phyloP scores from a whole-genome alignment of 73 alveolate species.

The Halteria grandinella region DNA sequence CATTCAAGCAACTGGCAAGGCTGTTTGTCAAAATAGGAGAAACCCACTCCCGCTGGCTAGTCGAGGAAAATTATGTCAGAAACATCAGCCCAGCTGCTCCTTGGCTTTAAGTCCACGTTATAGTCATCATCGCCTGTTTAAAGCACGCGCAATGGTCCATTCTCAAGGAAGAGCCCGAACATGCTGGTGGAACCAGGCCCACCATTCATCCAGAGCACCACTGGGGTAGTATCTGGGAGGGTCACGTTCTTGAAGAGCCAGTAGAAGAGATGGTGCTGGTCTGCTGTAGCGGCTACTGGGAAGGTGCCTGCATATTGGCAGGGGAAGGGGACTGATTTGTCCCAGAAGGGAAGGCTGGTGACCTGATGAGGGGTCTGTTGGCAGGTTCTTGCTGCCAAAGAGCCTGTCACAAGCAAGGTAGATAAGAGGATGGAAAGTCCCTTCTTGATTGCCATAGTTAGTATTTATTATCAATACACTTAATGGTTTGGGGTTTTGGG shows the following conservation, averaged over 20 bases:
- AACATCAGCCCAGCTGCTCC: constrained; percentile 19
- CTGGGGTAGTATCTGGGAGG: constrained; percentile 54
- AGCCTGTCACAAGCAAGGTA: too few species aligned
- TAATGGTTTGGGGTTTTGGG: too few species aligned
- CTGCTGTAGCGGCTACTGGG: not conserved
- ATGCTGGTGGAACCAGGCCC: constrained; percentile 95
- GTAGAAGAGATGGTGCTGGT: constrained; percentile 41
- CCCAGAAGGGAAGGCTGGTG: too few species aligned
- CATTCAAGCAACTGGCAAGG: not conserved
- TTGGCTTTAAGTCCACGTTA: not conserved
- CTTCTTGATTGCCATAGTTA: too few species aligned
- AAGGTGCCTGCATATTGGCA: constrained; percentile 51
- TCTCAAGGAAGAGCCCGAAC: constrained; percentile 83
- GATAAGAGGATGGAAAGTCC: too few species aligned
- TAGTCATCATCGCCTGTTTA: constrained; percentile 10
- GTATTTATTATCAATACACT: too few species aligned
- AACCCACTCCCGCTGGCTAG: constrained; percentile 47
- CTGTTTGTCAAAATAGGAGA: constrained; percentile 8
- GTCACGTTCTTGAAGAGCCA: constrained; percentile 42
- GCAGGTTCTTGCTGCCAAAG: too few species aligned
- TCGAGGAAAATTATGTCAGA: constrained; percentile 46
- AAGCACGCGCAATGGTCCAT: constrained; percentile 76
- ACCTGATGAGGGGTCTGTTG: too few species aligned
- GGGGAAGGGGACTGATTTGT: too few species aligned
- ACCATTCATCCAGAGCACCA: constrained; percentile 91